A percentile compares a stretch with the other conserved stretches of the same genome.
These are phyloP conservation scores for Aaosphaeria pasadenensis DNA, from an alignment of 2,329 filamentous ascomycete species.

Conservation along the genomic window DNA sequence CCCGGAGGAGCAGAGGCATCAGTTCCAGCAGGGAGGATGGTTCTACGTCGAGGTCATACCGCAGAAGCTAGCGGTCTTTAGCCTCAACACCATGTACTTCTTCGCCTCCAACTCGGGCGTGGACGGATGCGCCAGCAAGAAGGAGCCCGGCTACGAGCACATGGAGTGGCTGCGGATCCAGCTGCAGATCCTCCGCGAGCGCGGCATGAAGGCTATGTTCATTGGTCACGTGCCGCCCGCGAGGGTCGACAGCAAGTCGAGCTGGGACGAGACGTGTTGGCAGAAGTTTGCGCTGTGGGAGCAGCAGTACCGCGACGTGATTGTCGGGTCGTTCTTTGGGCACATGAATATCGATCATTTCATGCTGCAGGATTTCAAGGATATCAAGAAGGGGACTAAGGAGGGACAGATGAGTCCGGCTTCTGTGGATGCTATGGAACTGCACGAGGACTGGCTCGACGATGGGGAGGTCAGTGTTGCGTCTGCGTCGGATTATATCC, in stretches of 20 bases:
- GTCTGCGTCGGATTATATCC: conserved; percentile 76
- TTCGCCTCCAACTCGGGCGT: conserved; percentile 92
- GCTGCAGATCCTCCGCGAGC: conserved; percentile 74
- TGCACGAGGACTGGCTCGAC: conserved; percentile 37
- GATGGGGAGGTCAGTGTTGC: conserved; percentile 57
- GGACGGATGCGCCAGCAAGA: conserved; percentile 76
- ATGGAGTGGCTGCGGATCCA: conserved; percentile 95
- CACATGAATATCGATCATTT: conserved; percentile 99
- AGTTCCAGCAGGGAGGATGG: conserved; percentile 91
- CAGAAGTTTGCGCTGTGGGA: conserved; percentile 94
- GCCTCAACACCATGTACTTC: conserved; percentile 94
- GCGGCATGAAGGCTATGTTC: conserved; percentile 90
- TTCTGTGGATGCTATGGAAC: conserved; percentile 38
- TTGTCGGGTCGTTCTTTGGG: conserved; percentile 76
- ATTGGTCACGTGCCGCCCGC: conserved; percentile 94
- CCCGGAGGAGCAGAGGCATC: conserved; percentile 85
- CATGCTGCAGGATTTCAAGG: conserved; percentile 79
- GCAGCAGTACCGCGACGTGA: conserved; percentile 84
- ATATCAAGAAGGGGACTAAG: conserved; percentile 62
- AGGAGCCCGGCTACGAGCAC: conserved; percentile 87
- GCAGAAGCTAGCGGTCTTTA: conserved; percentile 80
- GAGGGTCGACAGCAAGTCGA: conserved; percentile 75
- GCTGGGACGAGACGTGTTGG: conserved; percentile 98
- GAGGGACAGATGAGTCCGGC: conserved; percentile 40
- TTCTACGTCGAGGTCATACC: conserved; percentile 92